Evolutionary conservation across 2,329 filamentous ascomycete genomes (phyloP), one percentile per base, ranked within the genome.

Genomic region (Bisporella sp.): DNA sequence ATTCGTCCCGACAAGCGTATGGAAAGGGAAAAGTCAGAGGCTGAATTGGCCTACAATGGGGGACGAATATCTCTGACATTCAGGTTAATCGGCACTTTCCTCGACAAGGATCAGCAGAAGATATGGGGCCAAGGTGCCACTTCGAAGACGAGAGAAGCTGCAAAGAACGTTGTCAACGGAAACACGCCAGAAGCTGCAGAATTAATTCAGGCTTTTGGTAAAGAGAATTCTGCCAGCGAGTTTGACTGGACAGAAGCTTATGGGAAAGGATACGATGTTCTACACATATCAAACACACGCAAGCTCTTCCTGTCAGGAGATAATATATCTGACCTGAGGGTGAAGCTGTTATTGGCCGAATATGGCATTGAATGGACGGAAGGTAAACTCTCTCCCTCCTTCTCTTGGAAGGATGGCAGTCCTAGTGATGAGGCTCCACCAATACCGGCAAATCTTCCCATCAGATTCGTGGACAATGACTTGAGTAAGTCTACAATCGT

Each of bases 71-170:
- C 88, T 45, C 75, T 99, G 35, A 99, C 93, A 0, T 97, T 99
- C 66, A 79, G 93, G 42, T 76, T 81, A 29, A 96, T 99, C 56
- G 89, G 83, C 2, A 99, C 93, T 0, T 97, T 89, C 63, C 69
- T 96, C 42, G 75, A 85, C 59, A 71, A 73, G 4, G 73, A 80
- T n/a, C 74, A 78, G 39, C 73, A 73, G 31, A 70, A 70, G 3
- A 95, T 99, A 49, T 97, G 91, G 92, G 93, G 93, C 11, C 91
- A 96, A 68, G 93, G 93, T 3, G 92, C 91, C 0, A 81, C 78
- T 1, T 73, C 72, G 5, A 95, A 96, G 69, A 74, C 71, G 0
- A 73, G 74, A 29, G 73, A 74, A 0, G 69, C 73, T 1, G 89
- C 90, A 0, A 70, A 71, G 1, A 60, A 71, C 0, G 82, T 95